Base-by-base conservation (phyloP, 2,329 filamentous ascomycete genomes). In the Neofusicoccum parvum region DNA sequence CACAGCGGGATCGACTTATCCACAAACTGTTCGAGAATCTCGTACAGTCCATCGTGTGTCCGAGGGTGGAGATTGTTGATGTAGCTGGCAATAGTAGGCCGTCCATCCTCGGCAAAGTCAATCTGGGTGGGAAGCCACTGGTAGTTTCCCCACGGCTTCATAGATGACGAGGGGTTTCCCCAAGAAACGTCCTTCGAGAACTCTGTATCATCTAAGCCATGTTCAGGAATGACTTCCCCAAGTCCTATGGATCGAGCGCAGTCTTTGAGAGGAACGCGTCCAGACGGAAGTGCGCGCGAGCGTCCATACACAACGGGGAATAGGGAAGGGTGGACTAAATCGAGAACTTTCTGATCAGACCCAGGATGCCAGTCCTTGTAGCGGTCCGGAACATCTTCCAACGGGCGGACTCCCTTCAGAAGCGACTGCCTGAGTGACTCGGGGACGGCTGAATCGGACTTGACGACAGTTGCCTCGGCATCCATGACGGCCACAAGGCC, bases 251-350 rank as follows among this genome's bases (percentile, higher is more conserved):
- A 75, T 4, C 71, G 62, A 5, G 73, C 67, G 23, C 74, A 76
- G 36, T 76, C 71, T 1, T 69, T 53, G 4, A 80, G 67, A 0
- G 71, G 66, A 2, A 78, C 73, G 1, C 65, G 53, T 7, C 37
- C 68, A 3, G 70, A 72, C 5, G 75, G 69, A 36, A 59, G 54
- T 14, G 23, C 54, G 10, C 78, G 78, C 2, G 80, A 81, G 14
- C 75, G 74, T 0, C 84, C 85, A 68, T 86, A 87, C 1, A 86
- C 72, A 0, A 90, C 73, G 0, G 88, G 87, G 68, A 83, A 90
- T 6, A 90, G 77, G 0, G 87, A 90, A 0, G 88, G 87, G 68
- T 90, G 83, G 5, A 90, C 81, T 1, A 90, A 76, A 70, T 91
- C 84, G 0, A 88, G 81, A 1, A 91, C 87, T 66, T 81, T 82